Percentiles rank a stretch among this genome's conserved stretches.
Conservation (phyloP, 768 basidiomycete genomes). For the Pisolithus microcarpus region DNA sequence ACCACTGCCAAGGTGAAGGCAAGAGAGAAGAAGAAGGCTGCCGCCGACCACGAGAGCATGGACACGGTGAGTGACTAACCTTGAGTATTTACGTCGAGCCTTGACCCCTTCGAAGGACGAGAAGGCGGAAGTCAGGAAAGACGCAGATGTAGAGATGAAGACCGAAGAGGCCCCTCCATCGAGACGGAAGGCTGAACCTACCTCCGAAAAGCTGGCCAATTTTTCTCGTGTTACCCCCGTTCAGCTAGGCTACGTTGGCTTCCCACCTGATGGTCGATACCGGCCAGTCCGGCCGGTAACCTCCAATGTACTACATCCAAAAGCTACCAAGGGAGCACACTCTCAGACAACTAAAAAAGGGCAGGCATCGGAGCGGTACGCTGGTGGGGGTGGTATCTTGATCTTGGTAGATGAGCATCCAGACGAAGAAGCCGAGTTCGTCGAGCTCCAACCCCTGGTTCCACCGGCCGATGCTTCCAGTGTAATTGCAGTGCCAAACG, state of each 20-base stretch:
- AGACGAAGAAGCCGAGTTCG: conserved; percentile 65
- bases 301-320: conserved; percentile 28
- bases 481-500: conserved; percentile 25
- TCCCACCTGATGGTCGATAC: conserved; percentile 74
- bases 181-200: conserved; percentile 67
- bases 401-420: conserved; percentile 71
- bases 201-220: conserved; percentile 72
- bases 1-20: conserved; percentile 98
- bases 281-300: conserved; percentile 83
- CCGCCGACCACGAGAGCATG: conserved; percentile 73
- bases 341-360: conserved; percentile 24
- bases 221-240: conserved; percentile 89
- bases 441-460: conserved; percentile 51
- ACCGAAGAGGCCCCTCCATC: conserved; percentile 49
- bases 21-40: conserved; percentile 87
- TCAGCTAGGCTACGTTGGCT: conserved; percentile 78
- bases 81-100: neutral
- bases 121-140: conserved; percentile 46
- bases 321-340: conserved; percentile 27
- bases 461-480: conserved; percentile 22
- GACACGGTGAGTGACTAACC: conserved; percentile 53
- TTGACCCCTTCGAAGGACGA: conserved; percentile 41
- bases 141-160: conserved; percentile 76
- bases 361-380: conserved; percentile 50
- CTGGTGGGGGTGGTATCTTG: conserved; percentile 83